These are phyloP conservation scores for Aureobasidium melanogenum DNA, from an alignment of 2,329 filamentous ascomycete genomes.

Conservation along the genomic window DNA sequence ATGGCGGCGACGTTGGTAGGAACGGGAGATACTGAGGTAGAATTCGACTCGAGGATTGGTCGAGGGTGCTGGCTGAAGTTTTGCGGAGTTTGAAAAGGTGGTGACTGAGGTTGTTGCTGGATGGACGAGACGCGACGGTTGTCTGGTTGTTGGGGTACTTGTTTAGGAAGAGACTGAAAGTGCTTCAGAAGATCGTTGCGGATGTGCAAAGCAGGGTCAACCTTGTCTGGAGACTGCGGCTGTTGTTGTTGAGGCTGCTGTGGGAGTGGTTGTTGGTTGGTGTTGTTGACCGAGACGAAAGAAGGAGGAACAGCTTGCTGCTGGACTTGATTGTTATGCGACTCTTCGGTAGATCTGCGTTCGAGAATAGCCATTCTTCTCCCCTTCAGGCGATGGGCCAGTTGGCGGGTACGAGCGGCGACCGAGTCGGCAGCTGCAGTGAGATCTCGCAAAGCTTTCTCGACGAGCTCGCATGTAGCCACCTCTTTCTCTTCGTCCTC, in stretches of 20 bases:
- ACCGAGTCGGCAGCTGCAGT: constrained; percentile 71
- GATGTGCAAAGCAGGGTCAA: constrained; percentile 43
- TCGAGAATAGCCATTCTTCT: constrained; percentile 64
- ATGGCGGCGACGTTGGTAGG: constrained; percentile 3
- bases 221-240: not conserved
- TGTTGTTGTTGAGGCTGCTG: not conserved
- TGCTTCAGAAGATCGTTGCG: constrained; percentile 54
- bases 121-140: constrained; percentile 18
- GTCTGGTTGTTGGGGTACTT: constrained; percentile 25
- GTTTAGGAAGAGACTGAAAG: constrained; percentile 52
- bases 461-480: constrained; percentile 73
- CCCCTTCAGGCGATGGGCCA: constrained; percentile 72
- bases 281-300: constrained; percentile 50
- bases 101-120: constrained; percentile 9
- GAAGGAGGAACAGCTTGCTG: constrained; percentile 23
- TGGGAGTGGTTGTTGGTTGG: not conserved
- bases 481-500: constrained; percentile 83
- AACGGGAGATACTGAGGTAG: constrained; percentile 8
- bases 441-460: constrained; percentile 66
- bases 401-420: constrained; percentile 62
- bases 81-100: not conserved
- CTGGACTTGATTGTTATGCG: constrained; percentile 14
- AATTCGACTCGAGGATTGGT: not conserved
- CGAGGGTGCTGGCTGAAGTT: not conserved
- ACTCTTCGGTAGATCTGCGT: constrained; percentile 44